A percentile compares a stretch with the other conserved stretches of the same genome.
Conservation (phyloP, 805 yeast species). For the Zygosaccharomyces lentus region DNA sequence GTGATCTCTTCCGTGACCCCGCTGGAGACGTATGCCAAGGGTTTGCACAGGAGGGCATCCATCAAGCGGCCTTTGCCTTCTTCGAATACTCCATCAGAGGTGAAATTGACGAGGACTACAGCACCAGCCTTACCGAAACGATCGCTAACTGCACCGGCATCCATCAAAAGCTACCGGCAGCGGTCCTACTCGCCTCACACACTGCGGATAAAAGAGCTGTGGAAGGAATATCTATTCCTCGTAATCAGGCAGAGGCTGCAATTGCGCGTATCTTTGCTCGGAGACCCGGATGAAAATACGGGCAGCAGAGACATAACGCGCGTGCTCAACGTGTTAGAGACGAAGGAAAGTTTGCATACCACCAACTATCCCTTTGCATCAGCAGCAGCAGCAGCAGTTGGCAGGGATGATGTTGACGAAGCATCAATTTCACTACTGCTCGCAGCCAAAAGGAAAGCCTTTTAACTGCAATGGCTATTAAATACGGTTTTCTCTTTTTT, state of each 20-base stretch:
- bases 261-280: slow-evolving; percentile 26
- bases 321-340: neutral
- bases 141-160: slow-evolving; percentile 17
- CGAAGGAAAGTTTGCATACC: neutral
- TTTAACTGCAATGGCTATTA: neutral
- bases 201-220: slow-evolving; percentile 19
- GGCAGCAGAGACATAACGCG: neutral
- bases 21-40: slow-evolving; percentile 3
- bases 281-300: neutral
- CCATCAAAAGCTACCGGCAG: slow-evolving; percentile 10
- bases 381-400: neutral
- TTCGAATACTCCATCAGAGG: neutral
- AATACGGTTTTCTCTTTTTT: neutral
- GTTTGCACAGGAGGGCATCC: slow-evolving; percentile 3
- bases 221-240: slow-evolving; percentile 34
- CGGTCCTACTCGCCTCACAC: slow-evolving; percentile 10
- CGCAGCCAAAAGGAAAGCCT: slow-evolving; percentile 1
- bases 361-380: neutral
- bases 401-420: neutral
- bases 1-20: slow-evolving; percentile 7
- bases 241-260: slow-evolving; percentile 34
- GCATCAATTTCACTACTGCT: neutral
- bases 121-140: slow-evolving; percentile 5
- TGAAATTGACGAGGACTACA: neutral
- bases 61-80: slow-evolving; percentile 3